Evolutionary conservation across 495 filamentous ascomycete species (phyloP).

Genomic region (Tuber microsphaerosporum): DNA sequence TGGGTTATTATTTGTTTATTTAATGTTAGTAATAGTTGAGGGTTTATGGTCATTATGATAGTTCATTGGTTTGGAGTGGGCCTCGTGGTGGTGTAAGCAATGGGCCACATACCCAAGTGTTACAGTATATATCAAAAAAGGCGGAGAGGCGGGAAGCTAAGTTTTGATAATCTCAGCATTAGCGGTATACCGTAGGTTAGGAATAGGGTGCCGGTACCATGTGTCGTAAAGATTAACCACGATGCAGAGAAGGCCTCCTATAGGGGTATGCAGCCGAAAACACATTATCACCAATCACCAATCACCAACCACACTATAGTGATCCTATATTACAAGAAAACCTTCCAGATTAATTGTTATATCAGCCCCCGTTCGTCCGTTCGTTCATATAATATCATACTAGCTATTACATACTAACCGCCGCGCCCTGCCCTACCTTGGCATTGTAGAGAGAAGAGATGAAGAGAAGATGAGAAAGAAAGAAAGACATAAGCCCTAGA

Average conservation of each 20-base stretch:
- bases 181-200: conserved; percentile 19
- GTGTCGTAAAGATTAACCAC: neutral
- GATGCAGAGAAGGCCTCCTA: neutral
- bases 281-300: neutral
- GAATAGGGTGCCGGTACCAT: neutral
- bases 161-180: neutral
- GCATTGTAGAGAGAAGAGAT: neutral
- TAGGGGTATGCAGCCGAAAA: neutral
- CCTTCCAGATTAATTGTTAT: neutral
- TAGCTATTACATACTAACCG: neutral
- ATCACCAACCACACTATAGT: neutral
- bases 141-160: neutral
- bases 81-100: neutral
- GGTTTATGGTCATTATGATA: neutral
- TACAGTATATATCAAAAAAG: neutral
- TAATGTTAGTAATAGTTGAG: neutral
- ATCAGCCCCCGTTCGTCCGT: neutral
- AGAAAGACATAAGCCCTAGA: neutral
- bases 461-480: neutral
- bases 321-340: neutral
- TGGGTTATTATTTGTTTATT: neutral
- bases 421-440: neutral
- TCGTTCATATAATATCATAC: neutral
- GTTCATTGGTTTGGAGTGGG: neutral
- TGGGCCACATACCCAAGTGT: neutral